Conservation (phyloP, 768 basidiomycete species). For the Tulasnella sp. region DNA sequence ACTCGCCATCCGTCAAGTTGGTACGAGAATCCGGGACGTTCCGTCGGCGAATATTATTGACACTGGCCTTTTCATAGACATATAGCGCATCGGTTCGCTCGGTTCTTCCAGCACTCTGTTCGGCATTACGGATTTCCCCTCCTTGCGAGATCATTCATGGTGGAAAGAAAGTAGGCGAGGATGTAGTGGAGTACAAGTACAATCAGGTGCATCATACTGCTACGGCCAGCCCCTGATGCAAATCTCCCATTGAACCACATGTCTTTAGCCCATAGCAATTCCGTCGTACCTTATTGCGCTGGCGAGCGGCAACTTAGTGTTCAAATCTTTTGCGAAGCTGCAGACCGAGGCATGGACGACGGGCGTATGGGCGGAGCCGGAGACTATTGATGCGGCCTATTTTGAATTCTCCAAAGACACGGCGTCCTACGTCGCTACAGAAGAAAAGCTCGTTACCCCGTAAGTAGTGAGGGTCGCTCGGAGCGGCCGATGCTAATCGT, state of each 20-base stretch:
- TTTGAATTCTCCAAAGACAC: constrained; percentile 89
- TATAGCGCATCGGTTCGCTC: constrained; percentile 72
- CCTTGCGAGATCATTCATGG: constrained; percentile 57
- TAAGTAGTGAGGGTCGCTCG: too few species aligned
- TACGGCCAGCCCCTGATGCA: too few species aligned
- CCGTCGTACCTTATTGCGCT: constrained; percentile 90
- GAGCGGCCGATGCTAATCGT: too few species aligned
- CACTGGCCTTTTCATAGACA: constrained; percentile 36
- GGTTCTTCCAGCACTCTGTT: constrained; percentile 76
- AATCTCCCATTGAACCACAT: too few species aligned
- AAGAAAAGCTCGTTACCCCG: constrained; percentile 9
- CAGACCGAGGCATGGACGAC: constrained; percentile 60
- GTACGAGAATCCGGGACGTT: too few species aligned
- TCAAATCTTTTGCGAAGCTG: constrained; percentile 42
- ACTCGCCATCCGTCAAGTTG: constrained; percentile 79
- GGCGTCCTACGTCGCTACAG: constrained; percentile 38
- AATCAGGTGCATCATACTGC: too few species aligned
- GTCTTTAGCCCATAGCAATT: constrained; percentile 69
- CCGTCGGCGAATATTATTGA: too few species aligned
- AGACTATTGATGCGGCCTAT: constrained; percentile 59
- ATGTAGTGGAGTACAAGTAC: constrained; percentile 63
- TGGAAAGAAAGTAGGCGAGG: constrained; percentile 66
- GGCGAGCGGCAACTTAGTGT: constrained; percentile 71
- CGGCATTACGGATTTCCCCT: constrained; percentile 71
- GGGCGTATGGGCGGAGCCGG: constrained; percentile 89